Conservation (phyloP, 495 filamentous ascomycete species). For the Margaritispora aquatica region DNA sequence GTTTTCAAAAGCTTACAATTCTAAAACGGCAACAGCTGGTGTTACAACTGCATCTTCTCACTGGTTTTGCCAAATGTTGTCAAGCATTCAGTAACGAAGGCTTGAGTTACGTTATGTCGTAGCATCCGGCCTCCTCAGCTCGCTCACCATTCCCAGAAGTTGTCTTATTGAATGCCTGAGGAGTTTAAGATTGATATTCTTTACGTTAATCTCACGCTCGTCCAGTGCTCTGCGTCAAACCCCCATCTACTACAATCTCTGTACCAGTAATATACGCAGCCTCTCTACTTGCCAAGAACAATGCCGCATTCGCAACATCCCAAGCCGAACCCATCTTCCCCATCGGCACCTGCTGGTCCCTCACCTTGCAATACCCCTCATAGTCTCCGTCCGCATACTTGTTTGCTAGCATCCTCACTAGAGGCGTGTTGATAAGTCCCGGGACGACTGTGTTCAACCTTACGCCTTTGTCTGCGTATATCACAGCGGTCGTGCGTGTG, state of each 20-base stretch:
- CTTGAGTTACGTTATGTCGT: too few species aligned
- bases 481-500: constrained; percentile 42
- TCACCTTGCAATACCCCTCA: constrained; percentile 26
- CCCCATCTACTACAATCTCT: constrained; percentile 51
- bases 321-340: constrained; percentile 29
- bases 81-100: too few species aligned
- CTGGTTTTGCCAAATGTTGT: too few species aligned
- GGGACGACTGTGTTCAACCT: constrained; percentile 49
- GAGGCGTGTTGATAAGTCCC: constrained; percentile 40
- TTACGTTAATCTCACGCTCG: too few species aligned
- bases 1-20: too few species aligned
- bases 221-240: constrained; percentile 24
- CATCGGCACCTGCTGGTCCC: constrained; percentile 28
- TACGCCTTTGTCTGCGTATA: constrained; percentile 40
- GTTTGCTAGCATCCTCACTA: constrained; percentile 35
- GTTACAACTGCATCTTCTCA: too few species aligned
- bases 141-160: too few species aligned
- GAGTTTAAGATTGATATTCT: too few species aligned
- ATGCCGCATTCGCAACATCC: constrained; percentile 46
- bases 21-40: too few species aligned
- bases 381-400: constrained; percentile 36
- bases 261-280: constrained; percentile 47
- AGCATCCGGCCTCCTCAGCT: too few species aligned
- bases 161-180: too few species aligned
- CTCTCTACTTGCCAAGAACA: constrained; percentile 45